Evolutionary conservation across 106 monocot species (phyloP).

Genomic region (Platanthera guangdongensis): DNA sequence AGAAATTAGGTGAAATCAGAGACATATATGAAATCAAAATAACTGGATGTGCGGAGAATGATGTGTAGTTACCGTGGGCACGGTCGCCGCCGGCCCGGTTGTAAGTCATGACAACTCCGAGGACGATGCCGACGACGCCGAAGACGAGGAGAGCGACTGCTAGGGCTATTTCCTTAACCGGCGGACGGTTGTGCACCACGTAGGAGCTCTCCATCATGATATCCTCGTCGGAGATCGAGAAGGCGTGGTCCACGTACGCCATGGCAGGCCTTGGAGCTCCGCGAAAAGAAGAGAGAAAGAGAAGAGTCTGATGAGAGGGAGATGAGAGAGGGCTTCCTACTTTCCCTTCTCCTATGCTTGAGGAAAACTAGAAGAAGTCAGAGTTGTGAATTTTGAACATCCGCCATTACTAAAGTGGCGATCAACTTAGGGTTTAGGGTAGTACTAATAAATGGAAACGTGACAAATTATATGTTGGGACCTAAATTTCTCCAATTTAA

Average conservation of each 20-base stretch:
- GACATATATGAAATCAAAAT: not conserved
- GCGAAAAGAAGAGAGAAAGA: not conserved
- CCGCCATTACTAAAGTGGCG: too few relatives aligned
- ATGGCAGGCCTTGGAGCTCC: conserved; percentile 10
- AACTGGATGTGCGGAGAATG: not conserved
- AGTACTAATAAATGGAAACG: too few relatives aligned
- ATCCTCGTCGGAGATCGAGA: conserved; percentile 78
- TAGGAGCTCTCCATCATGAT: conserved; percentile 40
- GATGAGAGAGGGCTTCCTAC: not conserved
- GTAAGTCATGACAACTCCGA: conserved; percentile 47
- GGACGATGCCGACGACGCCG: conserved; percentile 41
- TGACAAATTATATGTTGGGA: too few relatives aligned
- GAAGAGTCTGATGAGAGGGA: too few relatives aligned
- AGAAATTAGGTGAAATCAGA: not conserved
- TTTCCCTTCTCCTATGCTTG: not conserved
- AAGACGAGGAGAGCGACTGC: conserved; percentile 60
- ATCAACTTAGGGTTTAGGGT: too few relatives aligned
- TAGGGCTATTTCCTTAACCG: conserved; percentile 65
- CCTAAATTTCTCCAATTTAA: too few relatives aligned
- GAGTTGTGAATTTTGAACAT: too few relatives aligned
- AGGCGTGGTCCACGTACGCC: conserved; percentile 81
- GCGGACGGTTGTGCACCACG: conserved; percentile 45
- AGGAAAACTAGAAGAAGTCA: too few relatives aligned
- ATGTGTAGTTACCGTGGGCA: conserved; percentile 36
- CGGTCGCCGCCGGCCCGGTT: conserved; percentile 58